Percentiles rank a stretch among this genome's conserved stretches.
These are phyloP conservation scores for Picea mariana DNA, from an alignment of 83 land plant species.

Conservation along the genomic window DNA sequence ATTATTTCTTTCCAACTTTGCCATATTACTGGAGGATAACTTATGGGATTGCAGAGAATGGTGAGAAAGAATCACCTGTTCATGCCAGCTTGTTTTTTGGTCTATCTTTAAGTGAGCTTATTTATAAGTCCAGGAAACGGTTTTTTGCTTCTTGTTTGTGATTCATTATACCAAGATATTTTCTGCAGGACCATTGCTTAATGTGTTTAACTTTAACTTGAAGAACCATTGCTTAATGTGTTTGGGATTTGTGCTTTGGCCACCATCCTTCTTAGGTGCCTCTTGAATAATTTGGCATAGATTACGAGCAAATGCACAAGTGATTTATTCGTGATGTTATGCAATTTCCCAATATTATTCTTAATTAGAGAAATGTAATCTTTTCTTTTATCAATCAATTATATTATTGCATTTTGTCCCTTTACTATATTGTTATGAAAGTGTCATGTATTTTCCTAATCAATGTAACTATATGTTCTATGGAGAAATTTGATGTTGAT, in stretches of 20 bases:
- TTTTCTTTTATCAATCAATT: background rate
- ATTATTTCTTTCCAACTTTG: background rate
- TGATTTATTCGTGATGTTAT: background rate
- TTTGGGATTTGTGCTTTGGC: conserved; percentile 2
- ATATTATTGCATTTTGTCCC: background rate
- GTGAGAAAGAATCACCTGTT: background rate
- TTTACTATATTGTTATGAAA: background rate
- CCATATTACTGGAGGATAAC: background rate
- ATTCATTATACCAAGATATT: background rate
- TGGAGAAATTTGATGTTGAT: background rate
- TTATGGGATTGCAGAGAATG: background rate
- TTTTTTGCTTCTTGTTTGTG: background rate
- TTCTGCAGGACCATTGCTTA: background rate
- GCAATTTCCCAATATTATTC: background rate
- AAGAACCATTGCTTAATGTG: background rate
- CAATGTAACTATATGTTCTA: background rate
- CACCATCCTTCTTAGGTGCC: background rate
- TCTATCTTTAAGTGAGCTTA: no score
- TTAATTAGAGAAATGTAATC: background rate
- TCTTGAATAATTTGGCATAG: background rate
- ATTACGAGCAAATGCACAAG: background rate
- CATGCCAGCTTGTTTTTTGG: no score
- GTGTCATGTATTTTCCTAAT: background rate
- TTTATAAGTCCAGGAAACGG: background rate
- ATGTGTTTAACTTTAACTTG: background rate